Evolutionary conservation across 768 basidiomycete genomes (phyloP), one percentile per base, ranked within the genome.

Genomic region (Mycena maculata): DNA sequence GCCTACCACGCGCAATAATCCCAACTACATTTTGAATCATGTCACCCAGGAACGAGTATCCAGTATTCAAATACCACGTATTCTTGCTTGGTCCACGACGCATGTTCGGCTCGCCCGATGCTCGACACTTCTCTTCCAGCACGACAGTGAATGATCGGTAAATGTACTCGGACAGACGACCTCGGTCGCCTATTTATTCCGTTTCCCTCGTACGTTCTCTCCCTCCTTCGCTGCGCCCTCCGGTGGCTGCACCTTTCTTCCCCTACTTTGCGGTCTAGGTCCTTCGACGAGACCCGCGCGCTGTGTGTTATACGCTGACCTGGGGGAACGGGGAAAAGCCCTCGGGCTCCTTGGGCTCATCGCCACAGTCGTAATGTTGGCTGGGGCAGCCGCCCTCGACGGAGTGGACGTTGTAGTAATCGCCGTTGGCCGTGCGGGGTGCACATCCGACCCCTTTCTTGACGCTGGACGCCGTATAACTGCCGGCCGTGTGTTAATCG

Each of bases 221-320:
- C 9, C 55, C 10, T 27, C 28, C 28, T 33, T 52, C 16, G 50
- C 4, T 33, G 12, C 13, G 8, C 15, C 28, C 2, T 38, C 52
- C 41, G 13, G 16, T 42, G 13, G 8, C 41, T 7, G 31, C 23
- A 28, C 20, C 50, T 22, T 62, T 23, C 50, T 53, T 31, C 50
- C 60, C 31, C 41, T 62, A 23, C 4, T 25, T 20, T 62, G 60
- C 22, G 16, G 31, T 15, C 50, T 62, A n/a, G 60, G 60, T 7
- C 59, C 60, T 23, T 41, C 49, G 2, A 50, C 49, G 12, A 11
- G 48, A 20, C 44, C 22, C 39, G 52, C 10, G 42, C 30, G 11
- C n/a, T 25, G 33, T 18, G 47, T 23, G n/a, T 2, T 50, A 13
- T 42, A 9, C 4, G 31, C n/a, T 25, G 41, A 41, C 41, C 45